Base-by-base conservation (phyloP, 768 basidiomycete species). In the Trametes gibbosa region DNA sequence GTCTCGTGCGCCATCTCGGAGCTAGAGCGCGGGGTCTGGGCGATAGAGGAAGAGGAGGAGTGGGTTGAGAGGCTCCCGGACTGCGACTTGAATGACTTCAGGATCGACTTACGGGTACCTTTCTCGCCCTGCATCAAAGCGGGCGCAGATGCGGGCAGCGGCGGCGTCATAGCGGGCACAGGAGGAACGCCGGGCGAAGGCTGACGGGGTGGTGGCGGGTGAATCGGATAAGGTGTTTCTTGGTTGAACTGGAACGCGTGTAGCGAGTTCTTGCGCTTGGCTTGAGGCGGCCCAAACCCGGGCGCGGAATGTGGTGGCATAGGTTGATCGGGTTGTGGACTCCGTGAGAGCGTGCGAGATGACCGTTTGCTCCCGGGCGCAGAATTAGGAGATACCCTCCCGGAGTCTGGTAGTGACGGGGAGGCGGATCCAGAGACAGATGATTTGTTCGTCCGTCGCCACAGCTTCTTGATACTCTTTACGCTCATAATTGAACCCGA, bases 391-490 rank as follows among this genome's bases (percentile, higher is more conserved):
- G 69, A 70, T 12, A 64, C 42, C 16, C 66, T 63, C 7, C 69
- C 66, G 8, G 66, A 68, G 13, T 65, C 65, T 1, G 67, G 61
- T 24, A 56, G 34, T 25, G 56, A 56, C 6, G 58, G 55, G 6
- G 56, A 47, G 9, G 50, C 29, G 2, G 63, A 52, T 17, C 64
- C 60, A 0, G 68, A 69, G 2, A 64, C 40, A 5, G 67, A 64
- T n/a, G 60, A 34, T 56, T 69, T 81, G 53, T 79, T 84, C 65
- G 86, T 89, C 79, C 81, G 89, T 65, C 88, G 82, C 90, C 91
- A 93, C 21, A 93, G 69, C 61, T 83, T 87, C 72, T 83, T 87
- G 67, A 92, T 81, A 58, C 80, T 81, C 71, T 84, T 90, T 51
- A 90, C 86, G 27, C 84, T 84, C 75, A 89, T 87, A 42, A 92